Evolutionary conservation across 75 land plant species (phyloP), one percentile per base, ranked within the genome.

Genomic region (Larix kaempferi): DNA sequence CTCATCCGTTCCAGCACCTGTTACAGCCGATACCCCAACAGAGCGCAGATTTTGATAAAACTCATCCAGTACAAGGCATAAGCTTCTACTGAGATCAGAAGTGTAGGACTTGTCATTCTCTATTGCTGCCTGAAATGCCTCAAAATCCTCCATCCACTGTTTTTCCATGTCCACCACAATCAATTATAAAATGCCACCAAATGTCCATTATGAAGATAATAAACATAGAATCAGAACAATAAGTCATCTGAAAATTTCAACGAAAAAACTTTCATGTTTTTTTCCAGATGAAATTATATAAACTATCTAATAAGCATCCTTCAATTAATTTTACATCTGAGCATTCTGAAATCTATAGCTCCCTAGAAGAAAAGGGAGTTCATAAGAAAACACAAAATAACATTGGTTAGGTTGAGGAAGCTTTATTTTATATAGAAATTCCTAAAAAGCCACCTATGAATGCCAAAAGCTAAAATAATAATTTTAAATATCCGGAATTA

Each of bases 81-180:
- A 87, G 80, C 98, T 98, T 67, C 95, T 85, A 49, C 91, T 89
- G 71, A 98, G 77, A 49, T 85, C 86, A 57, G 98, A 86, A 19
- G 89, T 84, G 79, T 98, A 95, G 5, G 99, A 93, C 56, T 74
- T 73, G 78, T 98, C 98, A 56, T 88, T 75, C 37, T 89, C 94
- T 22, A 93, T 64, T 26, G 94, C 99, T 39, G 86, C 88, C 26
- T 93, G 94, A 84, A 95, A 95, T 6, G 86, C 91, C 77, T 98
- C 99, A 88, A 98, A 98, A 80, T 98, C 99, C 73, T 93, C 71
- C 99, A 98, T 98, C 99, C 99, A 98, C 99, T 98, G 92, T 83
- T 54, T 74, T 74, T 0, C 58, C 57, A 54, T 74, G 44, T 69
- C 33, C 39, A 19, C 49, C 73, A 69, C 73, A 4, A 44, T 49